phyloP scores from a whole-genome alignment of 106 monocot species.

The Acanthochlamys bracteata region DNA sequence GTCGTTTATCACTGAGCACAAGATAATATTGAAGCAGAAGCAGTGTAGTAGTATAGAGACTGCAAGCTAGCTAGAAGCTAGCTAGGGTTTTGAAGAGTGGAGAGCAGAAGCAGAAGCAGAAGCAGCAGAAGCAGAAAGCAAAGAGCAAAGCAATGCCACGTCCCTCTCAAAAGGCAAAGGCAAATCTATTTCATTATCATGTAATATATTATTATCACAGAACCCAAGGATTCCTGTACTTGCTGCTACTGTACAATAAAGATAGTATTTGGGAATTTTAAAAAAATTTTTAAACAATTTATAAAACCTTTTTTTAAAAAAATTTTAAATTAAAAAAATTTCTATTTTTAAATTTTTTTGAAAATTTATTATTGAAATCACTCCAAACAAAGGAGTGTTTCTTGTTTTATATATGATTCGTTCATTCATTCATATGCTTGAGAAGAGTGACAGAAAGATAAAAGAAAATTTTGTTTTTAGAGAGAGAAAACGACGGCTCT shows the following conservation, averaged over 20 bases:
- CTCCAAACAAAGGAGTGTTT: no score
- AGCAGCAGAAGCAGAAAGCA: neutral
- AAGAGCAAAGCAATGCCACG: conserved; percentile 19
- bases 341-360: no score
- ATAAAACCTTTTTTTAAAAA: no score
- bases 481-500: conserved; percentile 48
- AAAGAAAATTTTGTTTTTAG: conserved; percentile 7
- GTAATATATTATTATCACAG: conserved; percentile 24
- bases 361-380: no score
- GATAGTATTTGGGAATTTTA: no score
- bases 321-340: no score
- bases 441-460: neutral
- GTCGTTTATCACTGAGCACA: conserved; percentile 15
- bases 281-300: no score
- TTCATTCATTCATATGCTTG: neutral
- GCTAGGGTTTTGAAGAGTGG: conserved; percentile 33
- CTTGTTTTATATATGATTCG: neutral
- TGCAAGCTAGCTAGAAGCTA: neutral
- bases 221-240: conserved; percentile 16
- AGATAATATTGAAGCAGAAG: conserved; percentile 2
- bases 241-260: no score
- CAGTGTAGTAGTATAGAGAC: neutral
- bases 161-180: conserved; percentile 25
- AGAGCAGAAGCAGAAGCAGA: no score
- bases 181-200: neutral